A percentile compares a stretch with the other conserved stretches of the same genome.
Conservation (phyloP, 208 protist genomes). For the Chromosphaera perkinsii region DNA sequence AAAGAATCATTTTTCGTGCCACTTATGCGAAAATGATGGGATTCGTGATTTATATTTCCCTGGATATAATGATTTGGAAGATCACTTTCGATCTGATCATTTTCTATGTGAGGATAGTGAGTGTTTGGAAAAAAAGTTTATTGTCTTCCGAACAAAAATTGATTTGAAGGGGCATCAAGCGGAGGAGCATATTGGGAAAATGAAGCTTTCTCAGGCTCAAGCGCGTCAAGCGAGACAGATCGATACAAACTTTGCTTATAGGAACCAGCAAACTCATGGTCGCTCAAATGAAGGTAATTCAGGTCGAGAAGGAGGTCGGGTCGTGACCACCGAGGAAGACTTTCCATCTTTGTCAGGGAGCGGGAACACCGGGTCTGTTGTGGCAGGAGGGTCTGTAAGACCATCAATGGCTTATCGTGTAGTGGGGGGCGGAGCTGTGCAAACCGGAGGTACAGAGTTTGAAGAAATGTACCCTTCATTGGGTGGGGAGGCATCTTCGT, state of each 20-base stretch:
- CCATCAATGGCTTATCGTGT: background rate
- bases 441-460: too few relatives aligned
- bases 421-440: background rate
- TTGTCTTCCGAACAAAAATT: conserved; percentile 21
- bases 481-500: too few relatives aligned
- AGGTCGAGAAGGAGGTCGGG: background rate
- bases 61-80: conserved; percentile 18
- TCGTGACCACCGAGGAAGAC: too few relatives aligned
- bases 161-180: conserved; percentile 19
- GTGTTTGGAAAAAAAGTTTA: conserved; percentile 23
- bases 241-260: conserved; percentile 7
- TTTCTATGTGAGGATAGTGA: conserved; percentile 19
- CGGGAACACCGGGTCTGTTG: background rate
- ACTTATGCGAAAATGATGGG: conserved; percentile 15
- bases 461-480: too few relatives aligned
- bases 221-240: background rate
- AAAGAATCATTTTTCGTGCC: conserved; percentile 18
- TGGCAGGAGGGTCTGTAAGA: background rate
- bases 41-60: conserved; percentile 15
- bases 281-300: background rate
- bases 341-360: background rate
- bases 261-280: background rate
- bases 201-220: conserved; percentile 9
- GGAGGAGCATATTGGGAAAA: conserved; percentile 9
- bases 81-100: conserved; percentile 30